These are phyloP conservation scores for Brassica juncea DNA, from an alignment of 345 rosid genomes.

Conservation along the genomic window DNA sequence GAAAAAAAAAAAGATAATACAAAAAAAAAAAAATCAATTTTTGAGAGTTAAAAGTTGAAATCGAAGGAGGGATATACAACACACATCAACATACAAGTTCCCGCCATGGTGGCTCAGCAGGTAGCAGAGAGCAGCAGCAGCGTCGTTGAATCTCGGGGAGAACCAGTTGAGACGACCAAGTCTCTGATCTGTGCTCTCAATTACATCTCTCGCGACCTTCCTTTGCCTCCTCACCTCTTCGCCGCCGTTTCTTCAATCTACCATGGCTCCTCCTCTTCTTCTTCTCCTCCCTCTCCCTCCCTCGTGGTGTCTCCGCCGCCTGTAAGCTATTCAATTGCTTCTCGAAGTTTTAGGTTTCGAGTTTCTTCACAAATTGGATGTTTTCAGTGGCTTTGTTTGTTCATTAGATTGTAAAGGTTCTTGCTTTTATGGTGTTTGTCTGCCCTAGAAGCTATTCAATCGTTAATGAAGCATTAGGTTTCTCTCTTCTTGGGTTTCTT, in stretches of 20 bases:
- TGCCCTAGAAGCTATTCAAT: not conserved
- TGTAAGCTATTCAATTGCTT: constrained; percentile 1
- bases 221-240: constrained; percentile 73
- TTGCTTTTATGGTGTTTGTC: not conserved
- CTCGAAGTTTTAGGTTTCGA: not conserved
- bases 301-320: not conserved
- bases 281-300: constrained; percentile 51
- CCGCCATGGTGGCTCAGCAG: constrained; percentile 81
- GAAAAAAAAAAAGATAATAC: constrained; percentile 7
- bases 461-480: not conserved
- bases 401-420: not conserved
- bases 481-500: too few relatives aligned
- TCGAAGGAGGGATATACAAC: constrained; percentile 13
- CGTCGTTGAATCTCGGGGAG: constrained; percentile 34
- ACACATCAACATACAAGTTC: constrained; percentile 36
- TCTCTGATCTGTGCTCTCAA: constrained; percentile 82
- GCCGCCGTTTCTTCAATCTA: constrained; percentile 72
- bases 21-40: not conserved
- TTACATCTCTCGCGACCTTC: constrained; percentile 87
- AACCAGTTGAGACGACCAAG: constrained; percentile 56
- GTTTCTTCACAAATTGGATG: not conserved
- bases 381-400: not conserved
- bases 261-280: constrained; percentile 26
- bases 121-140: constrained; percentile 2
- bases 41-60: constrained; percentile 29